Base-by-base conservation (phyloP, 805 yeast species). In the Nakazawaea ernobii region DNA sequence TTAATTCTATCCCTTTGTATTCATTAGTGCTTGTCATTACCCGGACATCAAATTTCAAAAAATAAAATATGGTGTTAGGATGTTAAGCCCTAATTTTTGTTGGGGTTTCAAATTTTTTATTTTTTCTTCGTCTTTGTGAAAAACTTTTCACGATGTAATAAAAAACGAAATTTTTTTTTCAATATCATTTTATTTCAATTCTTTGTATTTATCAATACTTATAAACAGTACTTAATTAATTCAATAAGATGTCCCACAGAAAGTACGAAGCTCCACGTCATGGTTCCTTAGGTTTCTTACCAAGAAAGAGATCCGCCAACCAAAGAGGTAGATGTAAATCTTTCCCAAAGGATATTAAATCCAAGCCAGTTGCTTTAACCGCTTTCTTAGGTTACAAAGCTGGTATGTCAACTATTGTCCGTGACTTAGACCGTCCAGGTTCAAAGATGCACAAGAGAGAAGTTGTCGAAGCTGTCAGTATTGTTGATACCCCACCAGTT, bases 381-480 rank as follows among this genome's bases (percentile, higher is more conserved):
- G 97, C 99, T 63, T 94, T 92, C 95, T 84, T 94, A 67, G 99
- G 99, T 80, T 94, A 94, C 97, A 79, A 79, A 84, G 99, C 99
- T 65, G 99, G 99, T 89, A 94, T 94, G 99, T 84, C 99, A 79
- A 94, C 99, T 79, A 89, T 90, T 67, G 99, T 94, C 71, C 91
- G 99, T 82, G 99, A 94, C 80, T 86, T 94, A 73, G 97, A 94
- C 92, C 87, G 98, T 81, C 99, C 99, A 79, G 99, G 99, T 75
- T 94, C 99, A 73, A 94, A 94, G 84, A 90, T 92, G 97, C 97
- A 94, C 96, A 94, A 94, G 95, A 95, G 98, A 79, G 99, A 94
- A 82, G 84, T 94, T 65, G 99, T 94, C 61, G 99, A 94, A 84
- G 99, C 99, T 68, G 96, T 94, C 74, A 82, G 98, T 65, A 95